These are phyloP conservation scores for Yamadazyma triangularis DNA, from an alignment of 1,139 yeast species.

Conservation along the genomic window DNA sequence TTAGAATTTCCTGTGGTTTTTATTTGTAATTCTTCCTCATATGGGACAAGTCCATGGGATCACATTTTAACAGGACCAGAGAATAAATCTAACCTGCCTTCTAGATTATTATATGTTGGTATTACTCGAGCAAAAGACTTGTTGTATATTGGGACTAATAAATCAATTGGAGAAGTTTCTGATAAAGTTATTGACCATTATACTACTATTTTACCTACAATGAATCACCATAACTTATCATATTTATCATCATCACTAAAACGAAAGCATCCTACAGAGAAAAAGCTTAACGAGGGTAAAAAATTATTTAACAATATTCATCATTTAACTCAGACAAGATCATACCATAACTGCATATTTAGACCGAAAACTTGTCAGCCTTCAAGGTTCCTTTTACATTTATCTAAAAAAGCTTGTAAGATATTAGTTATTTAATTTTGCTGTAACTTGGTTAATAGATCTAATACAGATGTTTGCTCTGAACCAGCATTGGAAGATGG, in stretches of 20 bases:
- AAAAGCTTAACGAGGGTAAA: slow-evolving; percentile 9
- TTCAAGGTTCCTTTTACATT: neutral
- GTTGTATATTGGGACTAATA: slow-evolving; percentile 31
- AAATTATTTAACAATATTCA: slow-evolving; percentile 7
- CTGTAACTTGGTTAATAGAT: slow-evolving; percentile 31
- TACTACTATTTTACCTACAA: slow-evolving; percentile 12
- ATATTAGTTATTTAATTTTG: slow-evolving; percentile 7
- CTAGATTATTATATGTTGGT: slow-evolving; percentile 56
- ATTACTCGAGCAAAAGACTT: slow-evolving; percentile 57
- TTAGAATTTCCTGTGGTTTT: slow-evolving; percentile 69
- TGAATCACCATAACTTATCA: slow-evolving; percentile 2
- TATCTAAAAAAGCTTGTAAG: neutral
- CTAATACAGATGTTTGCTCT: slow-evolving; percentile 17
- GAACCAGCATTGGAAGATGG: slow-evolving; percentile 11
- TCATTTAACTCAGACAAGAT: neutral
- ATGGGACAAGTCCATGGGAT: slow-evolving; percentile 15
- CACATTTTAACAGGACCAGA: slow-evolving; percentile 6
- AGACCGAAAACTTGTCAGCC: neutral
- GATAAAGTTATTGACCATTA: slow-evolving; percentile 6
- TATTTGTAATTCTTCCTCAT: slow-evolving; percentile 32
- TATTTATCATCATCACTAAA: slow-evolving; percentile 1
- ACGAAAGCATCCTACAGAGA: slow-evolving; percentile 7
- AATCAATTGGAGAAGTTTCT: slow-evolving; percentile 7
- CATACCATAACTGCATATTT: neutral
- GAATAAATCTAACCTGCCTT: slow-evolving; percentile 9